phyloP scores from a whole-genome alignment of 2,329 filamentous ascomycete species.

The Podosphaera xanthii region DNA sequence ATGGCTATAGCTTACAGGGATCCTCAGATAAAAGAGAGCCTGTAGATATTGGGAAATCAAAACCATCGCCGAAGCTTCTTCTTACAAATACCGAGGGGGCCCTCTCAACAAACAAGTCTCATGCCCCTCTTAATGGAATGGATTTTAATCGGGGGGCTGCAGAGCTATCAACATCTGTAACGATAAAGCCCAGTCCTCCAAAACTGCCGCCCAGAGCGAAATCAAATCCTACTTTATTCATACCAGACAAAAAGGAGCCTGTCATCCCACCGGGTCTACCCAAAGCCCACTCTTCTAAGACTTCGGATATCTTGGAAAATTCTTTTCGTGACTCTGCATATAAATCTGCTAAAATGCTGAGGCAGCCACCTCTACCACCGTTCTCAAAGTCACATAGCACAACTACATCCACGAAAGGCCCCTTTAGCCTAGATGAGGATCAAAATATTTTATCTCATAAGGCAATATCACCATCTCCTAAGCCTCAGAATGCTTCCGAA shows the following conservation, averaged over 20 bases:
- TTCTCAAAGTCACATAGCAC: conserved; percentile 5
- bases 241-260: not conserved
- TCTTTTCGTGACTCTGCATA: not conserved
- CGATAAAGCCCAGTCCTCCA: not conserved
- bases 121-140: not conserved
- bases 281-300: not conserved
- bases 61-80: not conserved
- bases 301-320: not conserved
- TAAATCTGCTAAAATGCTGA: not conserved
- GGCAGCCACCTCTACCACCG: not conserved
- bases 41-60: not conserved
- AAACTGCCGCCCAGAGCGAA: not conserved
- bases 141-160: not conserved
- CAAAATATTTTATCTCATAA: conserved; percentile 17
- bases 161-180: not conserved
- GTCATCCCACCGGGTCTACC: not conserved
- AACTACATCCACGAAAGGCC: conserved; percentile 22
- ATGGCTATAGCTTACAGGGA: conserved; percentile 10
- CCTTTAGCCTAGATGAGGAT: conserved; percentile 19
- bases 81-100: not conserved
- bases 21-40: conserved; percentile 7
- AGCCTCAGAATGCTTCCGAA: conserved; percentile 15
- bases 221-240: not conserved
- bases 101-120: not conserved
- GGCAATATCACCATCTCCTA: conserved; percentile 14